phyloP scores from a whole-genome alignment of 106 monocot species.

The Xerophyta viscosa region DNA sequence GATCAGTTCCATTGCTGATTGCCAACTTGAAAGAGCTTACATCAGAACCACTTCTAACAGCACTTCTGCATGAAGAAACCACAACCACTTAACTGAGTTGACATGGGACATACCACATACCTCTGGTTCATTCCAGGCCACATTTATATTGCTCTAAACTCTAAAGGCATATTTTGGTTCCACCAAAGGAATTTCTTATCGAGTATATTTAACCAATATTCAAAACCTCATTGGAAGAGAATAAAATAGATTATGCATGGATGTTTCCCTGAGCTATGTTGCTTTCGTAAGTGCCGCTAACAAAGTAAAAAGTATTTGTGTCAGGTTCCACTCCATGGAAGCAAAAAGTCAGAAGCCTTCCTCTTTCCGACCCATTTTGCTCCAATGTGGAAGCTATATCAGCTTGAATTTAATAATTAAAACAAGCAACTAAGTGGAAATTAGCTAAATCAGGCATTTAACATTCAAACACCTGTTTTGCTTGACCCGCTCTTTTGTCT shows the following conservation, averaged over 20 bases:
- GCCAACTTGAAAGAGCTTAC: slow-evolving; percentile 6
- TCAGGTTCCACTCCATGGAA: slow-evolving; percentile 4
- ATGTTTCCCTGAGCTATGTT: neutral
- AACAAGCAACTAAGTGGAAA: neutral
- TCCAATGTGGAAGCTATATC: neutral
- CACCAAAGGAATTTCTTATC: neutral
- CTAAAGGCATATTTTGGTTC: neutral
- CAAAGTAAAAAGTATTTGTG: neutral
- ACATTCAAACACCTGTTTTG: neutral
- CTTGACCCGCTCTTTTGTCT: too few relatives aligned
- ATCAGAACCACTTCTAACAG: slow-evolving; percentile 8
- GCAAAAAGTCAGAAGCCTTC: neutral
- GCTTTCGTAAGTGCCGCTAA: slow-evolving; percentile 6
- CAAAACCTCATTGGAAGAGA: too few relatives aligned
- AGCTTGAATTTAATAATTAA: neutral
- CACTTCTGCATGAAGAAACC: slow-evolving; percentile 1
- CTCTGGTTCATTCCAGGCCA: neutral
- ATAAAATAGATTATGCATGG: neutral
- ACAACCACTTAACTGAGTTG: neutral
- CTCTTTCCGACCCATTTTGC: neutral
- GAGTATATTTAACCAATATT: neutral
- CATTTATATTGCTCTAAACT: neutral
- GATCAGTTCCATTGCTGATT: too few relatives aligned
- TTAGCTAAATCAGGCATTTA: neutral
- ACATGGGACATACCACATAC: neutral